Conservation (phyloP, 192 early-diverging fungal genomes). For the Backusella sp. region DNA sequence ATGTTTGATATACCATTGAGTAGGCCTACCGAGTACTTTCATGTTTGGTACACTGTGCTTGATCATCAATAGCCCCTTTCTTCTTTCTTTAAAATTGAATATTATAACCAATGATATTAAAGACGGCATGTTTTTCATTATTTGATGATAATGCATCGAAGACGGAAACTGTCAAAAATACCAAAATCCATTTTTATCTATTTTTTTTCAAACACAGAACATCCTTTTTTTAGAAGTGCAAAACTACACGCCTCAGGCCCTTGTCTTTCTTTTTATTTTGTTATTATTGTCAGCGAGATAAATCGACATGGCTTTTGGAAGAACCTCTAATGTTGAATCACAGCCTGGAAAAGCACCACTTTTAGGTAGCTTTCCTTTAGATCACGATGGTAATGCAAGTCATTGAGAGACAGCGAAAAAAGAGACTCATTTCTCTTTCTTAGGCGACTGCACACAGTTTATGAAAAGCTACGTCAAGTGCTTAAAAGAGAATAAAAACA, state of each 20-base stretch:
- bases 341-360: slow-evolving; percentile 73
- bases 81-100: too few relatives aligned
- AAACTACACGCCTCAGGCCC: neutral
- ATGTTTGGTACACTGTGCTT: too few relatives aligned
- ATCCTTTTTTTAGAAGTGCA: neutral
- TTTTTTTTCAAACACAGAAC: neutral
- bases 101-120: neutral
- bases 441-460: slow-evolving; percentile 78
- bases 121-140: neutral
- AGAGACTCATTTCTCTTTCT: neutral
- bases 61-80: too few relatives aligned
- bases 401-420: neutral
- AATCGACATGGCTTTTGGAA: slow-evolving; percentile 70
- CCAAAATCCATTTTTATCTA: neutral
- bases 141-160: neutral
- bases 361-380: slow-evolving; percentile 88
- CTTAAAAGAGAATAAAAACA: slow-evolving; percentile 67
- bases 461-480: slow-evolving; percentile 83
- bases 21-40: too few relatives aligned
- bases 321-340: slow-evolving; percentile 64
- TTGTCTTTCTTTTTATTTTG: neutral
- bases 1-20: too few relatives aligned
- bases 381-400: slow-evolving; percentile 63
- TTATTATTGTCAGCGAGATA: neutral
- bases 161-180: neutral